Base-by-base conservation (phyloP, 2,329 filamentous ascomycete genomes). In the Stemphylium lycopersici region DNA sequence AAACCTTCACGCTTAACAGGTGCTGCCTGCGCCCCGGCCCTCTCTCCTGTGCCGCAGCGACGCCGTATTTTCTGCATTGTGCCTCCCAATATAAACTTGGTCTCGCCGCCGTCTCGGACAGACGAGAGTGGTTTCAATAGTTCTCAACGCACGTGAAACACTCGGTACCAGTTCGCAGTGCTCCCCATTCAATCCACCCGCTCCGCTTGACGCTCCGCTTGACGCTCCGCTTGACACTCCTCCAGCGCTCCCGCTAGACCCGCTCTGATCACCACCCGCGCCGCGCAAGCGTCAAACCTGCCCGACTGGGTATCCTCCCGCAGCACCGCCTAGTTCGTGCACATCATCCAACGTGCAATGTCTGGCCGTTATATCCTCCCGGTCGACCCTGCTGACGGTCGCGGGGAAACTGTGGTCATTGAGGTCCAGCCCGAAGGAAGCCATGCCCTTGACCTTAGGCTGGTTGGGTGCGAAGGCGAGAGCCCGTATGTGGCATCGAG, bases 401-500 rank as follows among this genome's bases (percentile, higher is more conserved):
- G 81, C 40, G 77, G 79, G 41, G 74, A 78, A 13, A 86, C 83
- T 59, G 80, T 90, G 26, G 79, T 92, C 18, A 68, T 90, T 15
- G 81, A 89, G 63, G 82, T 87, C 52, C 78, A 79, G 2, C 76
- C 82, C 18, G 70, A 80, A 73, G 70, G 78, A n/a, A 75, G 78
- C 32, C 80, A 79, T 52, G 80, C 81, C 1, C 76, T 91, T 26
- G 87, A 91, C 71, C 73, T 90, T 41, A 86, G 85, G 68, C 73
- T 92, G 26, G 79, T 88, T 31, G 89, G 83, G 31, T 91, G 88
- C 26, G 89, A 92, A 65, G 84, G 85, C 49, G 81, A 83, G 51
- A 81, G 80, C 42, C 81, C 86, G 6, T 90, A 87, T 73, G 77
- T 80, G 37, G 74, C 80, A 51, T 80, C 80, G 57, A 74, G 86